These are phyloP conservation scores for Moesziomyces sp. DNA, from an alignment of 1,284 basidiomycete species.

Conservation along the genomic window DNA sequence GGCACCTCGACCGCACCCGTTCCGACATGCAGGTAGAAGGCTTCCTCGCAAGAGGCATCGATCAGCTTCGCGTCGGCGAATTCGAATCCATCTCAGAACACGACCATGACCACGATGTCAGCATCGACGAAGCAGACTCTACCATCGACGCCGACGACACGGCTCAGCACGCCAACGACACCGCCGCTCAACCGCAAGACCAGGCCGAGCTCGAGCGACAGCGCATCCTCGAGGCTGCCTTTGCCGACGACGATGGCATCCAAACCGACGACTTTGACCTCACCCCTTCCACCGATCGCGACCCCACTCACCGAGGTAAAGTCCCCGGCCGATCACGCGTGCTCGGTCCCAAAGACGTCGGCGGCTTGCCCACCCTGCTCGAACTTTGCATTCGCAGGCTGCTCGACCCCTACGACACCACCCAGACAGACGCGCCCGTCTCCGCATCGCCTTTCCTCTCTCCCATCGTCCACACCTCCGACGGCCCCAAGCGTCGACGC, in stretches of 20 bases:
- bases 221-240: slow-evolving; percentile 47
- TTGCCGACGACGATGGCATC: slow-evolving; percentile 33
- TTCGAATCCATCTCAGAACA: slow-evolving; percentile 26
- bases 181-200: slow-evolving; percentile 1
- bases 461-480: slow-evolving; percentile 25
- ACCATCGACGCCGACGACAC: slow-evolving; percentile 15
- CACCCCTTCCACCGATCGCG: slow-evolving; percentile 22
- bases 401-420: slow-evolving; percentile 42
- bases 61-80: slow-evolving; percentile 21
- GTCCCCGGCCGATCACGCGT: slow-evolving; percentile 40
- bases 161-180: slow-evolving; percentile 2
- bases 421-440: slow-evolving; percentile 22
- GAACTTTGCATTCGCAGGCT: slow-evolving; percentile 61
- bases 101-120: slow-evolving; percentile 11
- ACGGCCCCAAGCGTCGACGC: slow-evolving; percentile 24
- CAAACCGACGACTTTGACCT: slow-evolving; percentile 21
- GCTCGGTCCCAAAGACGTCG: slow-evolving; percentile 33
- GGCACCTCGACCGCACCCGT: slow-evolving; percentile 33
- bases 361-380: slow-evolving; percentile 37
- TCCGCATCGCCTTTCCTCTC: slow-evolving; percentile 40
- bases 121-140: slow-evolving; percentile 17
- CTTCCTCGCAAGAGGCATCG: slow-evolving; percentile 42
- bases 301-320: slow-evolving; percentile 7
- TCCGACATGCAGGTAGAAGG: slow-evolving; percentile 48
- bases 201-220: slow-evolving; percentile 34